Evolutionary conservation across 305 asterid genomes (phyloP).

Genomic region (Andrographis paniculata): DNA sequence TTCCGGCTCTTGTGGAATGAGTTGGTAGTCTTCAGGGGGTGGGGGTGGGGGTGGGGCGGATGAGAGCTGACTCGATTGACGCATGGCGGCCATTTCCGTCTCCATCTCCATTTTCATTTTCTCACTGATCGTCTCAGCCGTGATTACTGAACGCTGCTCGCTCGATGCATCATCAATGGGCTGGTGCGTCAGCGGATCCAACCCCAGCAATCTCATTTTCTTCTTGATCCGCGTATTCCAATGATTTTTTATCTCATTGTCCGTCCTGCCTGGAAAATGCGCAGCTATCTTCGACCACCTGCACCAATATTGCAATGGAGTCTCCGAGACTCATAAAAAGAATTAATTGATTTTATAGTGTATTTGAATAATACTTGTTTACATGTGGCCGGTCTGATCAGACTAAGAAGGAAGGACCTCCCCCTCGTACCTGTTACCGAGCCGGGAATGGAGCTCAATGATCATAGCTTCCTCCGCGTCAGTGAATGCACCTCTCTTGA

Average conservation of each 20-base stretch:
- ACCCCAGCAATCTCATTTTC: constrained; percentile 50
- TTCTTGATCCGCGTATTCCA: constrained; percentile 90
- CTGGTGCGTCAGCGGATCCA: constrained; percentile 61
- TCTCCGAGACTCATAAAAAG: too few relatives aligned
- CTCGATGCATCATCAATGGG: constrained; percentile 28
- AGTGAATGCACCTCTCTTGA: constrained; percentile 72
- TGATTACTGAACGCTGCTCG: too few relatives aligned
- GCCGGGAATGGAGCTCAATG: constrained; percentile 64
- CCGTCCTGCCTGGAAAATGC: constrained; percentile 78
- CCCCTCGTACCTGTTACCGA: constrained; percentile 64
- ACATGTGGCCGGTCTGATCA: too few relatives aligned
- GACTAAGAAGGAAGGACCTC: too few relatives aligned
- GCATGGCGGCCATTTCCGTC: not conserved
- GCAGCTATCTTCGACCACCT: constrained; percentile 87
- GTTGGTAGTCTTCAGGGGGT: constrained; percentile 18
- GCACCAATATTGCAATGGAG: too few relatives aligned
- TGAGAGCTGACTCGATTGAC: not conserved
- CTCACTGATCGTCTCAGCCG: too few relatives aligned
- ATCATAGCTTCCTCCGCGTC: constrained; percentile 81
- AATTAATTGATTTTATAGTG: too few relatives aligned
- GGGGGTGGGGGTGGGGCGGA: not conserved
- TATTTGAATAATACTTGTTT: too few relatives aligned
- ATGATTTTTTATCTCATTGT: constrained; percentile 73
- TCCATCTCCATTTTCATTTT: not conserved
- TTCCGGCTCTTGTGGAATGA: constrained; percentile 20